Conservation (phyloP, 768 basidiomycete genomes). For the Naganishia kalamii region DNA sequence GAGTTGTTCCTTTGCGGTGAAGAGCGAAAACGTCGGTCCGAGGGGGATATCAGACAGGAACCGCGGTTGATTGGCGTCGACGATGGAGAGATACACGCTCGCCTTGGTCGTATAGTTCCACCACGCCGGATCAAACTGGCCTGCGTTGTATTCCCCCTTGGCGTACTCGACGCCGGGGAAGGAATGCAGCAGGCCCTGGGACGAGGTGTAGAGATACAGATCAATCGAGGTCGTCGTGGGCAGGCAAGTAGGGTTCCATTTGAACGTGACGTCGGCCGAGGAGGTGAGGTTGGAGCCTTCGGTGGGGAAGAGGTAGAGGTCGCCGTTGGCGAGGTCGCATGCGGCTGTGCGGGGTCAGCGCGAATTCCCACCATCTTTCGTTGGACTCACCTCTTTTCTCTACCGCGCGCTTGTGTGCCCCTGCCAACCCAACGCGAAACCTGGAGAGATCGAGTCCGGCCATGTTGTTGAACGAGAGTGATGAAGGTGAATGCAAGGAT, state of each 20-base stretch:
- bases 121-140: conserved; percentile 43
- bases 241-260: conserved; percentile 46
- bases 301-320: conserved; percentile 44
- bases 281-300: conserved; percentile 29
- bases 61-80: conserved; percentile 31
- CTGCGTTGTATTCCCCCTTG: conserved; percentile 33
- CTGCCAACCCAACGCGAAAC: not conserved
- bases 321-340: conserved; percentile 20
- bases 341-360: not conserved
- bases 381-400: not conserved
- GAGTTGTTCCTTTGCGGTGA: conserved; percentile 36
- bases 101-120: conserved; percentile 45
- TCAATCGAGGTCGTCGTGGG: conserved; percentile 34
- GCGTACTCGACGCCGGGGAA: conserved; percentile 36
- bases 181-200: conserved; percentile 39
- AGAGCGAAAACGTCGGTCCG: conserved; percentile 45
- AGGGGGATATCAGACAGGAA: conserved; percentile 36
- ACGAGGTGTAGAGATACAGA: conserved; percentile 43
- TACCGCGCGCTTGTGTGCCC: not conserved
- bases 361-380: not conserved
- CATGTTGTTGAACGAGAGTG: no score
- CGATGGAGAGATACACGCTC: conserved; percentile 42
- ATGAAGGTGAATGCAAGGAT: no score
- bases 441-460: not conserved
- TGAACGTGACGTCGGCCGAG: conserved; percentile 35